These are phyloP conservation scores for Cornus controversa DNA, from an alignment of 148 eudicot genomes.

Conservation along the genomic window DNA sequence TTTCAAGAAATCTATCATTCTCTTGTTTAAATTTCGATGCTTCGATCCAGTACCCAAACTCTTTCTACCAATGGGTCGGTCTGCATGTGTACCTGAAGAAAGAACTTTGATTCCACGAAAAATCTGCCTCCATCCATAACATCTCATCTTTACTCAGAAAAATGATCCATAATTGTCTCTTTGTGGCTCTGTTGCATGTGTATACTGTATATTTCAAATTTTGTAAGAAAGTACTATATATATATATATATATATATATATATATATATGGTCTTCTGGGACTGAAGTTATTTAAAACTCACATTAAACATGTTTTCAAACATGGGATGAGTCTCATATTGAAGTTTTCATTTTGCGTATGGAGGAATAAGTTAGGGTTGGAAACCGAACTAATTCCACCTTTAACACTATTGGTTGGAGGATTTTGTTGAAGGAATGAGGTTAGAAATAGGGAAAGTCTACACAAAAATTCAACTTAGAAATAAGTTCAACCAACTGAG, in stretches of 20 bases:
- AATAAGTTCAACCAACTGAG: no score
- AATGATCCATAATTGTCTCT: conserved; percentile 18
- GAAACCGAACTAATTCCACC: no score
- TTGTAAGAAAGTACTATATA: not conserved
- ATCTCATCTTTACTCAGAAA: conserved; percentile 17
- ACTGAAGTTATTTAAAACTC: not conserved
- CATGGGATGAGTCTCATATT: no score
- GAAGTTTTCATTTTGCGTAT: no score
- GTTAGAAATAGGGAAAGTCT: no score
- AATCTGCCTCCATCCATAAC: conserved; percentile 6
- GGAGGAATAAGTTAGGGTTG: no score
- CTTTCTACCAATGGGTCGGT: not conserved
- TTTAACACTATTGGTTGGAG: no score
- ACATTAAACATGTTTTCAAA: conserved; percentile 30
- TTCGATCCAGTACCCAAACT: not conserved
- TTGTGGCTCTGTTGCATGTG: not conserved
- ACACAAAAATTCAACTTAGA: no score
- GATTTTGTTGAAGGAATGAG: no score
- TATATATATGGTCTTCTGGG: not conserved
- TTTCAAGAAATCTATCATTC: conserved; percentile 36
- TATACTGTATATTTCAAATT: conserved; percentile 11
- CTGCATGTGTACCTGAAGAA: conserved; percentile 21
- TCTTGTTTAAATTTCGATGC: conserved; percentile 23
- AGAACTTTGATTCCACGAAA: conserved; percentile 19
- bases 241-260: no score